These are phyloP conservation scores for Paragyromitra xinjiangensis DNA, from an alignment of 495 filamentous ascomycete genomes.

Conservation along the genomic window DNA sequence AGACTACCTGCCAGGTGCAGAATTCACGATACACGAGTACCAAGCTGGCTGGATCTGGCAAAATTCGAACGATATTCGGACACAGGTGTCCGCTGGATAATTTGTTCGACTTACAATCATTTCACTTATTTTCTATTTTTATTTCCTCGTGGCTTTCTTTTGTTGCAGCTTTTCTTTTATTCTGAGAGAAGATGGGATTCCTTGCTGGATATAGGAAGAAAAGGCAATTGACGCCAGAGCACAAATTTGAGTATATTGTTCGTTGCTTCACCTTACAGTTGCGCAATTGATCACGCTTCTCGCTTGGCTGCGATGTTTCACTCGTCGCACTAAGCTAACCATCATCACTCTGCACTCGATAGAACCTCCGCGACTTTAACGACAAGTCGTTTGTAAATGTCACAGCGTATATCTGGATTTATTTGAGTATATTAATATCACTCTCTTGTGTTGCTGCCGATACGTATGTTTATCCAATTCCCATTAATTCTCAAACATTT, in stretches of 20 bases:
- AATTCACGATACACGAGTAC: constrained; percentile 29
- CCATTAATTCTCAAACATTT: not conserved
- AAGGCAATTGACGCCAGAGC: constrained; percentile 73
- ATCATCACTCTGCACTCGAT: constrained; percentile 5
- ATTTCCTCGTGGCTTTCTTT: constrained; percentile 11
- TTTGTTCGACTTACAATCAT: constrained; percentile 27
- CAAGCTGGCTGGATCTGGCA: constrained; percentile 42
- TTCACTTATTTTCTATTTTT: constrained; percentile 4
- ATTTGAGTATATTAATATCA: constrained; percentile 77
- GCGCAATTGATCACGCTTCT: not conserved
- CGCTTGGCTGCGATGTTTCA: constrained; percentile 34
- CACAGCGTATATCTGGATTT: constrained; percentile 86
- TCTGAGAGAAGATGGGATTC: constrained; percentile 70
- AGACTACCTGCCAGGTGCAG: constrained; percentile 45
- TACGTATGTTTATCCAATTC: constrained; percentile 59
- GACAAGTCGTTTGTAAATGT: constrained; percentile 75
- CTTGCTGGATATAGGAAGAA: constrained; percentile 73
- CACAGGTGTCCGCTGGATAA: constrained; percentile 40
- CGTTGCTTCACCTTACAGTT: constrained; percentile 56
- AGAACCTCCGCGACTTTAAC: constrained; percentile 92
- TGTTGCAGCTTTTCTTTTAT: not conserved
- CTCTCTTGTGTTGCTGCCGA: constrained; percentile 88
- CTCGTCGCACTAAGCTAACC: constrained; percentile 29
- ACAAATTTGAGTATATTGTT: constrained; percentile 96
- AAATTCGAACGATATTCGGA: constrained; percentile 28